These are phyloP conservation scores for Stachybotrys chlorohalonatus DNA, from an alignment of 2,329 filamentous ascomycete species.

Conservation along the genomic window DNA sequence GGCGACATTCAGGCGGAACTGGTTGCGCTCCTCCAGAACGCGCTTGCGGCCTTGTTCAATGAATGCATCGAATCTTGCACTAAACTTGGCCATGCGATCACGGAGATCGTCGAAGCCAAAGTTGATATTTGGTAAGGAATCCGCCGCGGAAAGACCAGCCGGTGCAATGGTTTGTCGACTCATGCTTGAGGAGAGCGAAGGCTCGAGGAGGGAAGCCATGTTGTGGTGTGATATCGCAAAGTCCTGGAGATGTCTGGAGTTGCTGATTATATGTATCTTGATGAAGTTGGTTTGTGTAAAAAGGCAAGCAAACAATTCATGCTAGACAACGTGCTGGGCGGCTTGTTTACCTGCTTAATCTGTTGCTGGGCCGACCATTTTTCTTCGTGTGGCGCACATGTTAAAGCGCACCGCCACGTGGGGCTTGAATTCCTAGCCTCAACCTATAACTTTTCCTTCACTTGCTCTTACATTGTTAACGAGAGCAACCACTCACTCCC, in stretches of 20 bases:
- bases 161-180: slow-evolving; percentile 49
- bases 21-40: slow-evolving; percentile 86
- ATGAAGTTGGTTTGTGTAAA: neutral
- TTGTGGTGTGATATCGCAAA: slow-evolving; percentile 19
- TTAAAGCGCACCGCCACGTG: slow-evolving; percentile 17
- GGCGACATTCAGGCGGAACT: slow-evolving; percentile 82
- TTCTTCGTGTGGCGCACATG: slow-evolving; percentile 11
- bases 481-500: too few relatives aligned
- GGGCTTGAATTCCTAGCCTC: slow-evolving; percentile 3
- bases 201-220: slow-evolving; percentile 57
- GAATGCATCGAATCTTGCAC: slow-evolving; percentile 80
- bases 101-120: slow-evolving; percentile 95
- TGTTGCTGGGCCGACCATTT: slow-evolving; percentile 20
- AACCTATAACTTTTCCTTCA: neutral
- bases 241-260: slow-evolving; percentile 11
- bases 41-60: slow-evolving; percentile 86
- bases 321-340: neutral
- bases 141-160: slow-evolving; percentile 57
- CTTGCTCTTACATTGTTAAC: too few relatives aligned
- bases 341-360: neutral
- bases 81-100: slow-evolving; percentile 92
- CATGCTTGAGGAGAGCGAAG: slow-evolving; percentile 57
- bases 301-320: neutral
- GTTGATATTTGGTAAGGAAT: slow-evolving; percentile 78
- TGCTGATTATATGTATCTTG: neutral